Base-by-base conservation (phyloP, 2,329 filamentous ascomycete species). In the Esteya vermicola region DNA sequence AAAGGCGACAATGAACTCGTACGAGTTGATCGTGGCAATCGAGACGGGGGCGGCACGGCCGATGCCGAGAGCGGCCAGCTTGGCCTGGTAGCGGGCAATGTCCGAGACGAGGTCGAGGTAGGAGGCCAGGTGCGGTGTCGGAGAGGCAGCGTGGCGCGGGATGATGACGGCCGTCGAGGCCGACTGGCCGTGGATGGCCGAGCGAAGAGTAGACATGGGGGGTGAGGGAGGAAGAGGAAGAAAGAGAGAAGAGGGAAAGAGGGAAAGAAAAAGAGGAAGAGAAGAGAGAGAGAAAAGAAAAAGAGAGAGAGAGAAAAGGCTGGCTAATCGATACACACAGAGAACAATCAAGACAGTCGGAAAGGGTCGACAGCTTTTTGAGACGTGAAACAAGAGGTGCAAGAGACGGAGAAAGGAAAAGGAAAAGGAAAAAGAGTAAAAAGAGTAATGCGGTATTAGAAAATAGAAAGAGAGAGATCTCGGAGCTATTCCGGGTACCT, bases 1-100 rank as follows among this genome's bases (percentile, higher is more conserved):
- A 61, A 93, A 93, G 3, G 84, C 78, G 42, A 91, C 77, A 54
- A 93, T 82, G 61, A 93, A 91, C 58, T 88, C 83, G 60, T 85
- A 88, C 39, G 80, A 85, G 64, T 93, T 93, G 43, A 81, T 73
- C 16, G 86, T 71, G 22, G 85, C 81, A 55, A 93, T 86, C 36
- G 84, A 91, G 39, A 93, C 83, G 35, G 83, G 78, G 13, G 78
- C 72, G 48, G 71, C 69, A 33, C 72, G 68, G 42, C 69, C 66
- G 46, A 93, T 75, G 47, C 85, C 85, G 41, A 89, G 68, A 36
- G 69, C 68, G 20, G 85, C 84, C 46, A 93, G 75, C 61, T 85
- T 83, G 54, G 68, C 65, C 63, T 91, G 85, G 63, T 91, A 89
- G 14, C 70, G 62, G 33, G 66, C 59, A 41, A 85, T 72, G 53